phyloP scores from a whole-genome alignment of 768 basidiomycete species.

The Pulveroboletus sp. region DNA sequence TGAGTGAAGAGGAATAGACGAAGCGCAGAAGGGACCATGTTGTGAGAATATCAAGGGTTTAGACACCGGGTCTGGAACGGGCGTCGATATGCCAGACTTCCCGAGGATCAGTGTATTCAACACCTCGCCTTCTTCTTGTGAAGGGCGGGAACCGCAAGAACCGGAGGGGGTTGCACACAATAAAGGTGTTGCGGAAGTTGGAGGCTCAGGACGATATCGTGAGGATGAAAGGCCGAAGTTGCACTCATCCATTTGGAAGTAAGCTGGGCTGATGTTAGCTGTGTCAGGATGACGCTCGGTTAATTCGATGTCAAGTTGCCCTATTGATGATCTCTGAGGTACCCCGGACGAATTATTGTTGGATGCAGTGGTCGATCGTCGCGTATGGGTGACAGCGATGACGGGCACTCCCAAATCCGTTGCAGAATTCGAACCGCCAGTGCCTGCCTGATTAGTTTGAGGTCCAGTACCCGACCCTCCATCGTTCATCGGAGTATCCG shows the following conservation, averaged over 20 bases:
- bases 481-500: background rate
- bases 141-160: background rate
- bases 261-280: background rate
- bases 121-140: constrained; percentile 23
- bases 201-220: background rate
- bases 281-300: background rate
- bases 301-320: background rate
- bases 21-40: background rate
- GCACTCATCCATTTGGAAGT: background rate
- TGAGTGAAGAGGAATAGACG: background rate
- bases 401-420: background rate
- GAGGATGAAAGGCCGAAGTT: constrained; percentile 1
- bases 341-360: background rate
- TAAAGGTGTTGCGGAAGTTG: background rate
- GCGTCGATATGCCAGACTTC: constrained; percentile 13
- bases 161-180: constrained; percentile 11
- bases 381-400: background rate
- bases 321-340: background rate
- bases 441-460: background rate
- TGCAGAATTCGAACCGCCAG: background rate
- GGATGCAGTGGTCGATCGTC: background rate
- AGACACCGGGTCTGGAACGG: background rate
- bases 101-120: constrained; percentile 15
- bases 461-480: background rate
- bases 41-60: constrained; percentile 2